phyloP scores from a whole-genome alignment of 129 eudicot genomes.

The Arctium minus region DNA sequence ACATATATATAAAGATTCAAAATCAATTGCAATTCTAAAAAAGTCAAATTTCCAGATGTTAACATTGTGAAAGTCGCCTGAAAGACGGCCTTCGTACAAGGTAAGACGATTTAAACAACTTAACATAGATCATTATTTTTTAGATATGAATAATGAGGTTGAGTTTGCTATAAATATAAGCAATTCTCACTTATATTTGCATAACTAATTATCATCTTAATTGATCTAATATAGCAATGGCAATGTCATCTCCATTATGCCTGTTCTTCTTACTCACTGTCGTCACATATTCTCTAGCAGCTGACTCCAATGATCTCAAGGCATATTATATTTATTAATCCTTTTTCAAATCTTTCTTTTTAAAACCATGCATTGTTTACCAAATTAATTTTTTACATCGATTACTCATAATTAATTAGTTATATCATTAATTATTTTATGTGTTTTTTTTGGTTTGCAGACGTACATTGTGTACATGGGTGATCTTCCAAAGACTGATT shows the following conservation, averaged over 20 bases:
- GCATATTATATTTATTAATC: background rate
- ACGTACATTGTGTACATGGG: conserved; percentile 85
- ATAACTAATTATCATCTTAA: background rate
- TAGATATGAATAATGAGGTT: background rate
- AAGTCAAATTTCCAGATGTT: background rate
- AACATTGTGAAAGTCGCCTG: background rate
- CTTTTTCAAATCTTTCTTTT: too few species aligned
- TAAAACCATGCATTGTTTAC: background rate
- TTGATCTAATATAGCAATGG: background rate
- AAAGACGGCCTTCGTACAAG: background rate
- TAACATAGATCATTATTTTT: background rate
- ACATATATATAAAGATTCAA: background rate
- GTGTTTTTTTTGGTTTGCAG: conserved; percentile 27
- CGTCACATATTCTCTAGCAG: conserved; percentile 12
- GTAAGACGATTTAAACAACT: background rate
- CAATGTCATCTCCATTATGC: background rate
- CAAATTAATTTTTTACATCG: background rate
- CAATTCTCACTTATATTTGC: background rate
- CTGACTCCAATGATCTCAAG: conserved; percentile 31
- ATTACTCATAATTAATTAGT: too few species aligned
- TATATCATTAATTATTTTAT: too few species aligned
- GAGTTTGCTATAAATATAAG: background rate
- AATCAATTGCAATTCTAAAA: too few species aligned
- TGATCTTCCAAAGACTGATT: conserved; percentile 45
- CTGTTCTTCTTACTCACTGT: background rate